Base-by-base conservation (phyloP, 192 early-diverging fungal species). In the Linnemannia elongata region DNA sequence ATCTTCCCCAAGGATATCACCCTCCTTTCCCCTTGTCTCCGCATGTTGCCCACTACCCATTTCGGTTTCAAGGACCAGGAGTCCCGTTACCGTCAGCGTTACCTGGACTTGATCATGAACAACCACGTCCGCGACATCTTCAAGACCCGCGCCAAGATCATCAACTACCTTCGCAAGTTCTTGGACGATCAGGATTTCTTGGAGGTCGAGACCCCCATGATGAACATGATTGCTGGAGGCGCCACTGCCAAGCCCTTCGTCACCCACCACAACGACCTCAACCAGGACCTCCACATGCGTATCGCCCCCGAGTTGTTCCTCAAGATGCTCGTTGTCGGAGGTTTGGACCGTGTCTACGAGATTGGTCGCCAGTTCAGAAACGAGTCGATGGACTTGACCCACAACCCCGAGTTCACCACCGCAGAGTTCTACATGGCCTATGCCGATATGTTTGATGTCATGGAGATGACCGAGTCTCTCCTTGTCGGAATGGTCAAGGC, bases 361-460 rank as follows among this genome's bases (percentile, higher is more conserved):
- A 97, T 99, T 83, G 99, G 99, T 72, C 96, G 97, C 76, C 98
- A 99, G 91, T 99, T 99, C 96, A 95, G 99, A 85, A 99, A 99
- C 91, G 99, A 99, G 88, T 93, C 94, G 57, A 99, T 99, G 81
- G 99, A 99, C 88, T 89, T 98, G 86, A 99, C 98, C 49, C 99
- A 99, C 94, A 99, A 99, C 93, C 99, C 99, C 76, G 99, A 99
- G 90, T 99, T 99, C 92, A 99, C 99, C 60, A 99, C 97, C 35
- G 97, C 96, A 90, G 99, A 99, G 92, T 99, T 99, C 91, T 99
- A 99, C 92, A 98, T 98, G 98, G 99, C 99, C 24, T 99, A 98
- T 88, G 99, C 98, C 45, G 98, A 99, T 88, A 95, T 99, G 91
- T 94, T 96, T 88, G 98, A 99, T 88, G 88, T 99, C 74, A 96